Percentiles rank a stretch among this genome's conserved stretches.
Conservation (phyloP, 441 rosid genomes). For the Hura crepitans region DNA sequence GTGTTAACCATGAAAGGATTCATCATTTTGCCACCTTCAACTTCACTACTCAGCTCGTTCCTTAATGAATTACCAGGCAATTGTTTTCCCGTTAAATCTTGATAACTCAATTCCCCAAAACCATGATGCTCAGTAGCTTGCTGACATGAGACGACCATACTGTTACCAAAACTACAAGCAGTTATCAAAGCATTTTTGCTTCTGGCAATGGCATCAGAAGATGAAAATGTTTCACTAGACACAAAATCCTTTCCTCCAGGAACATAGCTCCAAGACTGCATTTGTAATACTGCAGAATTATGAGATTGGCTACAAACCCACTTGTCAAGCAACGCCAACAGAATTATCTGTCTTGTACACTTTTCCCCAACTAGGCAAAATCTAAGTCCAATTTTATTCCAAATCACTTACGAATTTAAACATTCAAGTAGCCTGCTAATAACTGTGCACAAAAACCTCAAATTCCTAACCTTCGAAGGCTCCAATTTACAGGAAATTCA, state of each 20-base stretch:
- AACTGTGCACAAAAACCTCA: slow-evolving; percentile 6
- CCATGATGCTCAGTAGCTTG: slow-evolving; percentile 25
- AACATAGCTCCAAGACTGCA: slow-evolving; percentile 51
- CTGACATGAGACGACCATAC: slow-evolving; percentile 28
- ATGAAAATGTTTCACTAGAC: slow-evolving; percentile 32
- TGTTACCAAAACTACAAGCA: slow-evolving; percentile 27
- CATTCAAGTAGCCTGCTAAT: slow-evolving; percentile 7
- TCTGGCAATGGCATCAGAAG: slow-evolving; percentile 33
- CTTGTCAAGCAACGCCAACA: slow-evolving; percentile 16
- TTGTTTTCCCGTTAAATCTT: slow-evolving; percentile 31
- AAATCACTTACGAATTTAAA: neutral
- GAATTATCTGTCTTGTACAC: neutral
- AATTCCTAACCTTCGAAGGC: slow-evolving; percentile 10
- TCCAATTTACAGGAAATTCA: slow-evolving; percentile 17
- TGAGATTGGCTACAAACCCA: slow-evolving; percentile 18
- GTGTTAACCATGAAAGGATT: slow-evolving; percentile 28
- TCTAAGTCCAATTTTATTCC: neutral
- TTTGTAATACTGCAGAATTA: slow-evolving; percentile 19
- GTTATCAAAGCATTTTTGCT: slow-evolving; percentile 30
- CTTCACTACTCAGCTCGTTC: slow-evolving; percentile 22
- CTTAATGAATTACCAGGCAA: slow-evolving; percentile 23
- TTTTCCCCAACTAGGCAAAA: neutral
- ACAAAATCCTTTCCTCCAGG: slow-evolving; percentile 32
- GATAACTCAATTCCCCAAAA: slow-evolving; percentile 34
- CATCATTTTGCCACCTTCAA: slow-evolving; percentile 23